Conservation (phyloP, 129 eudicot genomes). For the Apium graveolens region DNA sequence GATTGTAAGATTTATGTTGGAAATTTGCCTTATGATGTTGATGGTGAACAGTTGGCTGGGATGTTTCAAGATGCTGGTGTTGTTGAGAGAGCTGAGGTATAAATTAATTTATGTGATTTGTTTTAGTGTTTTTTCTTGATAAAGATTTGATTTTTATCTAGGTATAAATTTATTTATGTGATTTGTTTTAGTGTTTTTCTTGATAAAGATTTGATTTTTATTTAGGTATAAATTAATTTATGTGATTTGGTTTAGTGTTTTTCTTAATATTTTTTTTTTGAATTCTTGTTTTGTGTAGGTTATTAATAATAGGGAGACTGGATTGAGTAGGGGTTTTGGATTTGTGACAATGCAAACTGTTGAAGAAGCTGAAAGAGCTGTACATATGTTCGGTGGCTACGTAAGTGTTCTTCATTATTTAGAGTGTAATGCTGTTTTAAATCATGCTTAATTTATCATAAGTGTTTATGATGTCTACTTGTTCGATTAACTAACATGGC, state of each 20-base stretch:
- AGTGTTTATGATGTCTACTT: not conserved
- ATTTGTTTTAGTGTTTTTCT: not conserved
- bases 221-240: conserved; percentile 27
- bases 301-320: conserved; percentile 69
- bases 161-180: not conserved
- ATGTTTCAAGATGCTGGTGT: conserved; percentile 77
- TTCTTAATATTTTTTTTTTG: conserved; percentile 4
- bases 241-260: not conserved
- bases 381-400: conserved; percentile 43
- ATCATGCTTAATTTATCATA: not conserved
- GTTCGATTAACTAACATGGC: not conserved
- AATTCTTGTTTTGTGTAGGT: conserved; percentile 37
- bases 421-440: not conserved
- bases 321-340: conserved; percentile 77
- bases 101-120: not conserved
- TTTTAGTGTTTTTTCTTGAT: not conserved
- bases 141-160: not conserved
- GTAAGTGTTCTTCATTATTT: conserved; percentile 32
- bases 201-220: conserved; percentile 1
- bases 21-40: conserved; percentile 73
- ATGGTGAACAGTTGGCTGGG: conserved; percentile 68
- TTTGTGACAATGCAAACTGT: conserved; percentile 84
- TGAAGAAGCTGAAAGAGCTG: conserved; percentile 85
- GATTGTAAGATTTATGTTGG: conserved; percentile 78
- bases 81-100: conserved; percentile 81